Base-by-base conservation (phyloP, 2,329 filamentous ascomycete species). In the Aureobasidium musti region DNA sequence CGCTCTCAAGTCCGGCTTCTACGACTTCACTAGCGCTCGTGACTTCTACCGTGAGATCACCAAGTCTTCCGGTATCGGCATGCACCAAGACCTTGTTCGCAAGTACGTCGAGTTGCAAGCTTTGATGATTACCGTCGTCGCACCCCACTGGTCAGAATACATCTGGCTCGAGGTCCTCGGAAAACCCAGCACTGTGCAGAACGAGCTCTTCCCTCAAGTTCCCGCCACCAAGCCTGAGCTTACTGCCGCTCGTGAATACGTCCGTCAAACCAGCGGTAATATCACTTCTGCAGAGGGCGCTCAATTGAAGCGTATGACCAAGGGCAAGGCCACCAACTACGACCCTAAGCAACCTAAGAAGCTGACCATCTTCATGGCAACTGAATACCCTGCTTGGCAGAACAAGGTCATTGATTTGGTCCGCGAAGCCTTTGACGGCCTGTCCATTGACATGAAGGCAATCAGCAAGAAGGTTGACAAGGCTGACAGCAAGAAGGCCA, bases 401-500 rank as follows among this genome's bases (percentile, higher is more conserved):
- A 88, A 91, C 73, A 91, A 92, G 80, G 95, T 93, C 79, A 89
- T 96, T 73, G 89, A 92, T 66, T 82, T 96, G 41, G 85, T 96
- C 21, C 87, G 87, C 70, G 84, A 90, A 73, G 81, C 87, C 69
- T 92, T 92, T 79, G 84, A 91, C 68, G 77, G 84, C 21, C 72
- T 84, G 56, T 86, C 80, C 70, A 82, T 90, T 70, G 89, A 96
- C 74, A 91, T 96, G 77, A 96, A 96, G 82, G 87, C 86, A 66
- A 82, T 97, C 54, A 91, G 88, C 73, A 88, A 87, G 71, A 86
- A 88, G 74, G 89, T 97, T 67, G 87, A 87, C 72, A 96, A 96
- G 82, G 83, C 92, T 74, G 91, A 96, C 80, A 92, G 92, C 85
- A 99, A 98, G 87, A 95, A 96, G 81, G 94, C 92, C 2, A 98